Evolutionary conservation across 176 grass and related monocot species (phyloP).

Genomic region (Zoysia pacifica): DNA sequence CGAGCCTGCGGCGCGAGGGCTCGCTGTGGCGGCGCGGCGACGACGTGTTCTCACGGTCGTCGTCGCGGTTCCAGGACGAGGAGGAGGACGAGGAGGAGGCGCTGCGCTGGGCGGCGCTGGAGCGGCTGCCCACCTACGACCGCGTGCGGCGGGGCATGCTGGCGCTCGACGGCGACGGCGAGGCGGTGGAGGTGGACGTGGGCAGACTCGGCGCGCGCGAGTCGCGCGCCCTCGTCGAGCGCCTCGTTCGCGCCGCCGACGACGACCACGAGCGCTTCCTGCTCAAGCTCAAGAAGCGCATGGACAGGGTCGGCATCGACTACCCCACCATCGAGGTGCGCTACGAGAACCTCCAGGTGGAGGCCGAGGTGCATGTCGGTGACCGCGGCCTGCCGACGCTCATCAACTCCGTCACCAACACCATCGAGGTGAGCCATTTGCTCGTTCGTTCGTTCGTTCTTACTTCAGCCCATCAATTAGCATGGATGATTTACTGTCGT

Average conservation of each 20-base stretch:
- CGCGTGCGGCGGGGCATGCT: conserved; percentile 65
- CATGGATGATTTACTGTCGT: too few relatives aligned
- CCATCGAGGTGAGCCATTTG: conserved; percentile 52
- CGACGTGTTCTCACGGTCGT: conserved; percentile 70
- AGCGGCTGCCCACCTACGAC: conserved; percentile 80
- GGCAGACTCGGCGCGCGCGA: conserved; percentile 49
- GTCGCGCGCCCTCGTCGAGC: conserved; percentile 61
- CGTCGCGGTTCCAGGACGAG: conserved; percentile 60
- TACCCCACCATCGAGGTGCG: conserved; percentile 83
- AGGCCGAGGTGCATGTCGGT: conserved; percentile 66
- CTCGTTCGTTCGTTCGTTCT: too few relatives aligned
- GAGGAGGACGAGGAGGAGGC: conserved; percentile 94
- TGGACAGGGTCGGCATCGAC: conserved; percentile 79
- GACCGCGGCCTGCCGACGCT: conserved; percentile 64
- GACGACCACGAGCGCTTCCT: conserved; percentile 83
- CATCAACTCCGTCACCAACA: conserved; percentile 70
- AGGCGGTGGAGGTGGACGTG: conserved; percentile 61
- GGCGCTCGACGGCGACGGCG: conserved; percentile 27
- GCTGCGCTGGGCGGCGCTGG: conserved; percentile 89
- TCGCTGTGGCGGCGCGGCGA: conserved; percentile 61
- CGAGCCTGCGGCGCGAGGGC: conserved; percentile 52
- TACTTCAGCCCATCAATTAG: too few relatives aligned
- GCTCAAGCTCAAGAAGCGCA: conserved; percentile 74
- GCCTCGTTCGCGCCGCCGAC: conserved; percentile 65
- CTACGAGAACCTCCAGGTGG: conserved; percentile 54